Base-by-base conservation (phyloP, 2,329 filamentous ascomycete genomes). In the Arthrobotrys entomopaga region DNA sequence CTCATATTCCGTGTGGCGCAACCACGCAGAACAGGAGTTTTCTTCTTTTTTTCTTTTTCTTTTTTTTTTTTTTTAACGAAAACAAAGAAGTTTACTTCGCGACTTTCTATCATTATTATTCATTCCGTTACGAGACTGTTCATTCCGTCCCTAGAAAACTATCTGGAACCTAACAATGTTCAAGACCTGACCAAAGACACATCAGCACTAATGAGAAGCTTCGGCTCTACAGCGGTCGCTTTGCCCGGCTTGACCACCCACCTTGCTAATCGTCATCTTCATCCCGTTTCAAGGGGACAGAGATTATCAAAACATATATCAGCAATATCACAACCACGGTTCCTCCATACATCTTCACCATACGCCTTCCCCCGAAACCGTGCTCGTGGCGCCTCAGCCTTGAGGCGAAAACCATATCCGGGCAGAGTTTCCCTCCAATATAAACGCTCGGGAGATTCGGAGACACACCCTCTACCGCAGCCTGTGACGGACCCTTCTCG, bases 401-500 rank as follows among this genome's bases (percentile, higher is more conserved):
- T 75, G 34, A 57, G 65, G 20, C 58, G 71, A 11, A 43, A 65
- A 24, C 64, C 64, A 16, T 75, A 69, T 24, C 64, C 64, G 24
- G 71, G 71, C 4, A 59, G 64, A 24, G 64, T 75, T 20, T 75
- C 71, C 19, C 34, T 75, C 7, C 59, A 69, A 57, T 60, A 49
- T 34, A 43, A 65, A 20, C 46, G 60, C 79, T 86, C 89, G 50
- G 85, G 88, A 5, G 20, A 13, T 5, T 4, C 53, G 22, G 53
- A 57, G 15, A 22, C 42, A n/a, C 38, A 16, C 10, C 16, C 53
- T 58, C 84, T 97, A 65, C 94, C 94, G 0, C 86, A 87, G 79
- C 93, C 95, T 5, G 87, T 88, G 5, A 81, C 84, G 20, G 85
- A 89, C 65, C 83, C 84, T 0, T 85, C 85, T 74, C 85, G 87